These are phyloP conservation scores for Trametes cinnabarina DNA, from an alignment of 768 basidiomycete genomes.

Conservation along the genomic window DNA sequence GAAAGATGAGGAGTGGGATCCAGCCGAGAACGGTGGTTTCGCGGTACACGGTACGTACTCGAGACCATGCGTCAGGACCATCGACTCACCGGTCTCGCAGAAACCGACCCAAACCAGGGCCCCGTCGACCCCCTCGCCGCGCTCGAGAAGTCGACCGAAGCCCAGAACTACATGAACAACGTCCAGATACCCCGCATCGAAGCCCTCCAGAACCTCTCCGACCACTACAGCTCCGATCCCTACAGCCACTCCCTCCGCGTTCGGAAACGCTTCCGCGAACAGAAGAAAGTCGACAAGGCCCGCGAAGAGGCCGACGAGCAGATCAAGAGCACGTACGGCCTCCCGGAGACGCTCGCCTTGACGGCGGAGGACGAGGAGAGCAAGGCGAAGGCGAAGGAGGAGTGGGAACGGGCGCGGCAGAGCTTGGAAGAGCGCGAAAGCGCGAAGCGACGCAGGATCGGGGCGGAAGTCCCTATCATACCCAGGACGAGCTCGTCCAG, in stretches of 20 bases:
- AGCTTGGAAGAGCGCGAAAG: slow-evolving; percentile 44
- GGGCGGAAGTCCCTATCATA: slow-evolving; percentile 15
- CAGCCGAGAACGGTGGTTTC: slow-evolving; percentile 92
- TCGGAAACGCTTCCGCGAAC: slow-evolving; percentile 80
- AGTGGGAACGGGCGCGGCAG: slow-evolving; percentile 56
- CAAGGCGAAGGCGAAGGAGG: slow-evolving; percentile 57
- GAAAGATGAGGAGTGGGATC: slow-evolving; percentile 96
- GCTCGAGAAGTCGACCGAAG: slow-evolving; percentile 84
- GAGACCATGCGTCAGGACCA: not conserved
- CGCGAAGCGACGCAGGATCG: slow-evolving; percentile 46
- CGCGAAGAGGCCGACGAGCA: slow-evolving; percentile 68
- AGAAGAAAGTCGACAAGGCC: slow-evolving; percentile 76
- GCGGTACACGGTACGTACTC: slow-evolving; percentile 70
- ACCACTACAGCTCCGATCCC: slow-evolving; percentile 82
- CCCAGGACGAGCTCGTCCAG: slow-evolving; percentile 5
- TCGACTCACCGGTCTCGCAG: slow-evolving; percentile 34
- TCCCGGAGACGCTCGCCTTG: slow-evolving; percentile 67
- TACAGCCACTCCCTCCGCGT: slow-evolving; percentile 73
- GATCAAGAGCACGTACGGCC: slow-evolving; percentile 72
- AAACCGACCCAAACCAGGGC: slow-evolving; percentile 62
- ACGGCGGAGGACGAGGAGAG: slow-evolving; percentile 63
- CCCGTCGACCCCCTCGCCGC: slow-evolving; percentile 83
- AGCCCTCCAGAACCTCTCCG: slow-evolving; percentile 71
- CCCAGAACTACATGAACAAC: slow-evolving; percentile 67
- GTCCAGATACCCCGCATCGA: slow-evolving; percentile 81